These are phyloP conservation scores for Ruellia speciosa DNA, from an alignment of 305 asterid species.

Conservation along the genomic window DNA sequence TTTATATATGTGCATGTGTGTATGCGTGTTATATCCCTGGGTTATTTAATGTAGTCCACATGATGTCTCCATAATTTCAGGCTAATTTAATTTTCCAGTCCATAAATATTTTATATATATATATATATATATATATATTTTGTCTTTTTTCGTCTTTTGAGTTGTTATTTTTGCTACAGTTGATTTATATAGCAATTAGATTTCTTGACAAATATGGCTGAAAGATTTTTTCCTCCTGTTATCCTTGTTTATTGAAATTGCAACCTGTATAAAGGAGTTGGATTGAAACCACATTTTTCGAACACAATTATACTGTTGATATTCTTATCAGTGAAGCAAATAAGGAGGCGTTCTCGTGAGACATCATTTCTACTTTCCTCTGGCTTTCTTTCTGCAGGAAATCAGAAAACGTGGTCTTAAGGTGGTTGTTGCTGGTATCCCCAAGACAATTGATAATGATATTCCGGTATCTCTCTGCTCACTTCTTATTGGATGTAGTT, in stretches of 20 bases:
- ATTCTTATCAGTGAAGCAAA: constrained; percentile 13
- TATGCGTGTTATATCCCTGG: not conserved
- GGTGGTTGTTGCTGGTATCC: constrained; percentile 53
- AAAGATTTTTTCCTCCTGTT: constrained; percentile 9
- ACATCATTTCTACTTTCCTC: constrained; percentile 5
- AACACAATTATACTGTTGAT: not conserved
- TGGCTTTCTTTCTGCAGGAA: constrained; percentile 33
- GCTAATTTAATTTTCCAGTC: not conserved
- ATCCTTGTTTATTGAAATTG: too few relatives aligned
- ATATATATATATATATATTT: too few relatives aligned
- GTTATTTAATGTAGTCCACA: not conserved
- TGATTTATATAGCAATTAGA: not conserved
- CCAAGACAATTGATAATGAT: constrained; percentile 69
- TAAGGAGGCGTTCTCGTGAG: not conserved
- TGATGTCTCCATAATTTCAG: not conserved
- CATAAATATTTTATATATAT: too few relatives aligned
- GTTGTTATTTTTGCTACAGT: constrained; percentile 10
- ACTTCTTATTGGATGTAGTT: constrained; percentile 14
- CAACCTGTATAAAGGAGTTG: too few relatives aligned
- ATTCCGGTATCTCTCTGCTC: constrained; percentile 36
- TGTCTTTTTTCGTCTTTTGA: too few relatives aligned
- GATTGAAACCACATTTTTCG: too few relatives aligned
- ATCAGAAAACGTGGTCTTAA: constrained; percentile 45
- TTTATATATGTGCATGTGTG: too few relatives aligned
- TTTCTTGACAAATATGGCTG: constrained; percentile 4